Base-by-base conservation (phyloP, 192 early-diverging fungal species). In the Umbelopsis isabellina region DNA sequence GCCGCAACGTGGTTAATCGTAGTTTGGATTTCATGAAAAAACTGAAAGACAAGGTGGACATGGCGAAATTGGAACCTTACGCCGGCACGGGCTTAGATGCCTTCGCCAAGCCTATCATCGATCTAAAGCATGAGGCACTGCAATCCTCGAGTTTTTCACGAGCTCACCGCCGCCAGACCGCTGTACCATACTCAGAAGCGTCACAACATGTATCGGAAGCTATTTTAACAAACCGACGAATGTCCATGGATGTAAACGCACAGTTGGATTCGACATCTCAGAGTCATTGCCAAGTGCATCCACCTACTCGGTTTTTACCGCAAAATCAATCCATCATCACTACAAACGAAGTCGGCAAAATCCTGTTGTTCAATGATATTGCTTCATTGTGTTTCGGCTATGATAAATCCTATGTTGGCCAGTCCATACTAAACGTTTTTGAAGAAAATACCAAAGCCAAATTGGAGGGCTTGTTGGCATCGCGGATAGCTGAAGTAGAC, bases 251-350 rank as follows among this genome's bases (percentile, higher is more conserved):
- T 22, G 12, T n/a, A n/a, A 37, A 48, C n/a, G 9, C 23, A 46
- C 46, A 41, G 18, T 48, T 22, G 65, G 67, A 50, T 72, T 65
- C 21, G 30, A 22, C 69, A 1, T 27, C 27, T 11, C 51, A 53
- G 13, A 15, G 18, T 15, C 52, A 71, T 11, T 66, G 49, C 2
- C 51, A 41, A 41, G 37, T 85, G 27, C 86, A 87, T 49, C 75
- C 79, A 27, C 84, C 87, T 1, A 85, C 81, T 1, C 81, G 87
- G 20, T 88, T 87, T 44, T 71, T 84, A 2, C 87, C 87, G 12
- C 85, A 85, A 69, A 85, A 81, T 46, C 87, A 90, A 66, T 85
- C 85, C 18, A 88, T 88, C 25, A 76, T 88, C 25, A 89, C 89
- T 0, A 88, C 86, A 0, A 76, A 87, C 72, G 69, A 69, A 16